phyloP scores from a whole-genome alignment of 164 flowering plant species.

The Macadamia integrifolia region DNA sequence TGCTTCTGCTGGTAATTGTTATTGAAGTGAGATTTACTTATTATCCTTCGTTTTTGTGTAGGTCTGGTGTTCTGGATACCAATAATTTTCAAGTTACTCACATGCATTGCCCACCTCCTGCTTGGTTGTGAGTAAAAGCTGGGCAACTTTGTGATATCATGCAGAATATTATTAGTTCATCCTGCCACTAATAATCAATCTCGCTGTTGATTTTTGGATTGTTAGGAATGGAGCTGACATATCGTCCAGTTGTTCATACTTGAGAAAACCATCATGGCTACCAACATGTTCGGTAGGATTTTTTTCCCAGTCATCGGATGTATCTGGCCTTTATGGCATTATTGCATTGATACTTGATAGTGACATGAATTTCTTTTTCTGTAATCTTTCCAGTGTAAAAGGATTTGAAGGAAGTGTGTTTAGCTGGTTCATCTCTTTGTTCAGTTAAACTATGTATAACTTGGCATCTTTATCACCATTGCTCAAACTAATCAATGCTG shows the following conservation, averaged over 20 bases:
- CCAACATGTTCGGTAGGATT: constrained; percentile 59
- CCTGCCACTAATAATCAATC: background rate
- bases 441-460: no score
- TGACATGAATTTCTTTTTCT: background rate
- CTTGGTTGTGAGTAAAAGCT: constrained; percentile 74
- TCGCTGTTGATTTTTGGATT: constrained; percentile 9
- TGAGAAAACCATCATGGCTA: constrained; percentile 79
- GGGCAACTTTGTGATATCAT: constrained; percentile 1
- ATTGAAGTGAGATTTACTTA: background rate
- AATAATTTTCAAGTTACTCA: constrained; percentile 62
- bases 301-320: background rate
- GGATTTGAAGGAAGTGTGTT: background rate
- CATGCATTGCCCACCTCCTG: constrained; percentile 94
- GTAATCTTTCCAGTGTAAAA: background rate
- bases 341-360: background rate
- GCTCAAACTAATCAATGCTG: no score
- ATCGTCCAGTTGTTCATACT: constrained; percentile 23
- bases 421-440: background rate
- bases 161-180: background rate
- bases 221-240: constrained; percentile 36
- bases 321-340: no score
- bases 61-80: constrained; percentile 92
- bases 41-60: constrained; percentile 20
- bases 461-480: no score
- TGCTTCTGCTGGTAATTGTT: background rate